These are phyloP conservation scores for Aspergillus mulundensis DNA, from an alignment of 495 filamentous ascomycete species.

Conservation along the genomic window DNA sequence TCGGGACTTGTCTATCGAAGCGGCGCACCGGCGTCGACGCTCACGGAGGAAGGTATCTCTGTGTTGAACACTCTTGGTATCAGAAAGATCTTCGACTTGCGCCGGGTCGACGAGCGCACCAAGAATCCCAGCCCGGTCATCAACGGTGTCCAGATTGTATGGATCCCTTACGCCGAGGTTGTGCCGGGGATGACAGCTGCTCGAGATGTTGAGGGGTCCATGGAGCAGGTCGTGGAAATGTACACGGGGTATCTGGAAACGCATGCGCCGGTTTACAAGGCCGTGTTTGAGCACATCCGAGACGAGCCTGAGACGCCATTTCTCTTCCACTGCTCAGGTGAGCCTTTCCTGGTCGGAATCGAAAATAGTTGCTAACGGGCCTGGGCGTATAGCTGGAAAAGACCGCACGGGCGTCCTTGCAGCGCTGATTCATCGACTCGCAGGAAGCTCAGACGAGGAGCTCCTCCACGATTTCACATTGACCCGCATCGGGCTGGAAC, in stretches of 20 bases:
- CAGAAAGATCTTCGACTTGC: conserved; percentile 61
- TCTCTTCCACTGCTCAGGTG: conserved; percentile 60
- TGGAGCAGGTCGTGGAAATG: conserved; percentile 51
- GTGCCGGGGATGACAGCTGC: not conserved
- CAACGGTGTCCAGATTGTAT: conserved; percentile 45
- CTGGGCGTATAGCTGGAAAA: conserved; percentile 57
- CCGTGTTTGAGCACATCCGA: conserved; percentile 38
- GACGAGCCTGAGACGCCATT: conserved; percentile 38
- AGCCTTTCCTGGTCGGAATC: conserved; percentile 13
- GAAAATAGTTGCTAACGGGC: too few species aligned
- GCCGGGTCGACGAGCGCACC: conserved; percentile 51
- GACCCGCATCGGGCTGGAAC: conserved; percentile 28
- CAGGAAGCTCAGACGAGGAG: conserved; percentile 40
- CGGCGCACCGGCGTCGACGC: conserved; percentile 41
- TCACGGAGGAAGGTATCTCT: conserved; percentile 48
- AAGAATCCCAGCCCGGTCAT: conserved; percentile 34
- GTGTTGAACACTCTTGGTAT: conserved; percentile 51
- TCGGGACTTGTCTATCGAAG: conserved; percentile 50
- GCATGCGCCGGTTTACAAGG: conserved; percentile 24
- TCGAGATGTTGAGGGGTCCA: conserved; percentile 19
- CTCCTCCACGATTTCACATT: conserved; percentile 49
- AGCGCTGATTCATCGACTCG: conserved; percentile 52
- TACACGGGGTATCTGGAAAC: conserved; percentile 48
- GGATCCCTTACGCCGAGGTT: conserved; percentile 34
- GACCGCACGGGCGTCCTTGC: conserved; percentile 62